Evolutionary conservation across 1,139 yeast species (phyloP).

Genomic region (Scheffersomyces quercinus): DNA sequence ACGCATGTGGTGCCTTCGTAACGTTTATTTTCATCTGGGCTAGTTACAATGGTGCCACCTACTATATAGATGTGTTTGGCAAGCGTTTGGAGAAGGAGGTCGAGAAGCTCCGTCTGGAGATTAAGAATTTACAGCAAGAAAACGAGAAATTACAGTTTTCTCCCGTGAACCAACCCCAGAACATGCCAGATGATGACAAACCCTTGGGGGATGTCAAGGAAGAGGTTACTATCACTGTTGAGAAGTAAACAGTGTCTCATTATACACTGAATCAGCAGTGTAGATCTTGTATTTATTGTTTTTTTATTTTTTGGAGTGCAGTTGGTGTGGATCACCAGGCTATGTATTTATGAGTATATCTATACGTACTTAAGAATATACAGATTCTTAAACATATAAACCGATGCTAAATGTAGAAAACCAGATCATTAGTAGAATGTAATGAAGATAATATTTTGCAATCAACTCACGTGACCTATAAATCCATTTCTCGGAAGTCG

Average conservation of each 20-base stretch:
- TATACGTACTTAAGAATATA: no score
- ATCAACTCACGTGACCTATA: background rate
- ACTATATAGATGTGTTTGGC: conserved; percentile 89
- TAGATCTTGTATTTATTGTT: no score
- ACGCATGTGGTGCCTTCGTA: conserved; percentile 69
- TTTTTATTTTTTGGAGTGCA: no score
- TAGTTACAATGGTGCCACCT: conserved; percentile 91
- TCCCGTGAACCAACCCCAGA: background rate
- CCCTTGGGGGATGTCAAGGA: background rate
- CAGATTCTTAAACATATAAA: no score
- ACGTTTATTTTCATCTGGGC: conserved; percentile 74
- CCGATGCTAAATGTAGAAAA: no score
- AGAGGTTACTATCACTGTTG: no score
- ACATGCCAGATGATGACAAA: background rate
- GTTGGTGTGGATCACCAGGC: no score
- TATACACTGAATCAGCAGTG: no score
- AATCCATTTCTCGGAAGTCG: background rate
- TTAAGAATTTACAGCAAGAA: conserved; percentile 50
- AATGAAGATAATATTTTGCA: background rate
- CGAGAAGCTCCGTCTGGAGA: conserved; percentile 64
- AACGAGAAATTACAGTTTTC: conserved; percentile 8
- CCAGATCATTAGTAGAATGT: no score
- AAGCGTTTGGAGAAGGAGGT: conserved; percentile 85
- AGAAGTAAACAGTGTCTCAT: no score
- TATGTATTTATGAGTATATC: no score